phyloP scores from a whole-genome alignment of 177 flowering plant genomes.

The Telopea speciosissima region DNA sequence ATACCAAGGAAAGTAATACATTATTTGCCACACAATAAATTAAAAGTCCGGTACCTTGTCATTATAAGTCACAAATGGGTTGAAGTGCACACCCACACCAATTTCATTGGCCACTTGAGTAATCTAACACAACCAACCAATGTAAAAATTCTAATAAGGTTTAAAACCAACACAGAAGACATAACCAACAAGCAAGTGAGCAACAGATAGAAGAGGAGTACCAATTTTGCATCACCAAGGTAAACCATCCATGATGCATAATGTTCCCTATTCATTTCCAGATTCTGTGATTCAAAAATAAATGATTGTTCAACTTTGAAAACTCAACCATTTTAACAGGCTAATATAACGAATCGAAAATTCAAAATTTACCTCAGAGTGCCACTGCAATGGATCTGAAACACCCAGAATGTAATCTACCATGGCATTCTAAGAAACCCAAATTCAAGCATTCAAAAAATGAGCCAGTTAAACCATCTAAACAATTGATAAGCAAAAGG shows the following conservation, averaged over 20 bases:
- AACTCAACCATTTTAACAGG: background rate
- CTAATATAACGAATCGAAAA: background rate
- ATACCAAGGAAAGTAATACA: background rate
- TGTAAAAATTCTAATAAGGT: background rate
- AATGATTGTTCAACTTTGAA: background rate
- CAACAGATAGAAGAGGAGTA: constrained; percentile 11
- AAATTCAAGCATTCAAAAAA: background rate
- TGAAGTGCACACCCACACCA: constrained; percentile 93
- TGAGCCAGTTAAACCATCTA: background rate
- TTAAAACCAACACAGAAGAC: background rate
- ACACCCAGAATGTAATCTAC: constrained; percentile 87
- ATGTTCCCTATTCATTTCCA: constrained; percentile 63
- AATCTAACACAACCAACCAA: constrained; percentile 36
- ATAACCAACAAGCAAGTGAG: constrained; percentile 12
- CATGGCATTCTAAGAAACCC: constrained; percentile 48
- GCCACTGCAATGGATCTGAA: constrained; percentile 84
- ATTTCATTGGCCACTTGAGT: constrained; percentile 63
- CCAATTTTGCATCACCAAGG: constrained; percentile 76
- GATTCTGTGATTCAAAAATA: constrained; percentile 37
- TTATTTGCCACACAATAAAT: background rate
- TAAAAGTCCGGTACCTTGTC: constrained; percentile 39
- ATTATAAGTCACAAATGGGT: constrained; percentile 65
- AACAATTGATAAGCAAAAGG: background rate
- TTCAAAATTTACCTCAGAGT: constrained; percentile 45
- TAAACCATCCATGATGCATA: constrained; percentile 70